Percentiles rank a stretch among this genome's conserved stretches.
phyloP scores from a whole-genome alignment of 75 land plant genomes.

The Ceratopteris richardii region DNA sequence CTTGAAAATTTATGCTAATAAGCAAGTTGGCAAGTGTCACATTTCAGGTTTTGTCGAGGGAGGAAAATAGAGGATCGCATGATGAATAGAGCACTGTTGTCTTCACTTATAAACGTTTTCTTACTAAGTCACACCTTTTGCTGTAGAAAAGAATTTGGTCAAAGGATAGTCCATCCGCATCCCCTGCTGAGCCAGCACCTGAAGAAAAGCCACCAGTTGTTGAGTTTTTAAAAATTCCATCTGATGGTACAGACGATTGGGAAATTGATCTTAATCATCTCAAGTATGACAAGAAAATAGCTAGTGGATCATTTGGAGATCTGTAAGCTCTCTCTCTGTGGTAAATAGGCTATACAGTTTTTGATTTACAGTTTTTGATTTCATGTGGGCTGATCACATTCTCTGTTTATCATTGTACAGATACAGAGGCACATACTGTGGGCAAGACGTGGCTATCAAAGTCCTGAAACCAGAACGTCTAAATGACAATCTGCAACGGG shows the following conservation, averaged over 20 bases:
- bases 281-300: conserved; percentile 65
- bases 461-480: conserved; percentile 29
- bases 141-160: conserved; percentile 50
- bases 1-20: no score
- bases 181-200: no score
- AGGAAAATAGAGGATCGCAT: no score
- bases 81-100: no score
- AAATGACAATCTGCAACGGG: conserved; percentile 26
- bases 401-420: conserved; percentile 7
- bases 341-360: not conserved
- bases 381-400: no score
- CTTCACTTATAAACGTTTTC: no score
- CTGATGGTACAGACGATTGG: conserved; percentile 84
- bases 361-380: not conserved
- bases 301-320: conserved; percentile 91
- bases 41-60: no score
- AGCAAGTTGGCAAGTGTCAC: no score
- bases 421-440: conserved; percentile 31
- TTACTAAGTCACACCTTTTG: no score
- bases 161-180: conserved; percentile 26
- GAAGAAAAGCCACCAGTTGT: no score
- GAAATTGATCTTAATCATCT: conserved; percentile 71
- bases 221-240: conserved; percentile 52
- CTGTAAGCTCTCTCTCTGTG: conserved; percentile 54
- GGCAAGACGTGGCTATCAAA: conserved; percentile 36